Percentiles rank a stretch among this genome's conserved stretches.
Evolutionary conservation across 257 asterid genomes (phyloP).

Genomic region (Solanum etuberosum): DNA sequence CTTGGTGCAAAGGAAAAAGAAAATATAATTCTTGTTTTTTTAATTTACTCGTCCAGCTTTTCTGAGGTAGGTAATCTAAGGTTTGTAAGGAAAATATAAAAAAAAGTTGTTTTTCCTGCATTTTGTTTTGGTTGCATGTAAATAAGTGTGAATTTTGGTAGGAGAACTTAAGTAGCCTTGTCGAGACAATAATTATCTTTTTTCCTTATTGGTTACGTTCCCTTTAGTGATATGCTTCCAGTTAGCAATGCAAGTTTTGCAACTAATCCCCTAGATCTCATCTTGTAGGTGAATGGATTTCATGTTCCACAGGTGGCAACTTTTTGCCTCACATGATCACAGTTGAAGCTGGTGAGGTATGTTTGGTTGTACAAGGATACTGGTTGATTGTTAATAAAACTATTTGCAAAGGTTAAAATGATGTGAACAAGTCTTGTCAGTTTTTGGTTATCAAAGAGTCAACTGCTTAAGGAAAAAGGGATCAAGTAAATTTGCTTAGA

Average conservation of each 20-base stretch:
- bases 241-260: not conserved
- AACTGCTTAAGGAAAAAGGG: not conserved
- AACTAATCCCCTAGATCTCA: not conserved
- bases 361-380: not conserved
- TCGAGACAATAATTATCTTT: not conserved
- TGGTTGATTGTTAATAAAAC: not conserved
- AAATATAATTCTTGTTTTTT: not conserved
- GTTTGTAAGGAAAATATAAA: not conserved
- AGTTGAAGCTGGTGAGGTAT: conserved; percentile 68
- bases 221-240: not conserved
- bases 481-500: not conserved
- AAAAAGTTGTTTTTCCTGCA: not conserved
- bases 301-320: conserved; percentile 53
- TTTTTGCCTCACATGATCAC: conserved; percentile 57
- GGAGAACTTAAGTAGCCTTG: not conserved
- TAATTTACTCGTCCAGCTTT: not conserved
- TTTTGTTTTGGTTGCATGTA: not conserved
- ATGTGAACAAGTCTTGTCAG: not conserved
- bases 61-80: not conserved
- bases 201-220: not conserved
- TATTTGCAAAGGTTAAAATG: not conserved
- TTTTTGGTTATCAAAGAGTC: not conserved
- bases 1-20: not conserved
- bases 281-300: conserved; percentile 49
- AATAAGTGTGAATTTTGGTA: not conserved